Evolutionary conservation across 2,329 filamentous ascomycete species (phyloP), one percentile per base, ranked within the genome.

Genomic region (Fusarium sp.): DNA sequence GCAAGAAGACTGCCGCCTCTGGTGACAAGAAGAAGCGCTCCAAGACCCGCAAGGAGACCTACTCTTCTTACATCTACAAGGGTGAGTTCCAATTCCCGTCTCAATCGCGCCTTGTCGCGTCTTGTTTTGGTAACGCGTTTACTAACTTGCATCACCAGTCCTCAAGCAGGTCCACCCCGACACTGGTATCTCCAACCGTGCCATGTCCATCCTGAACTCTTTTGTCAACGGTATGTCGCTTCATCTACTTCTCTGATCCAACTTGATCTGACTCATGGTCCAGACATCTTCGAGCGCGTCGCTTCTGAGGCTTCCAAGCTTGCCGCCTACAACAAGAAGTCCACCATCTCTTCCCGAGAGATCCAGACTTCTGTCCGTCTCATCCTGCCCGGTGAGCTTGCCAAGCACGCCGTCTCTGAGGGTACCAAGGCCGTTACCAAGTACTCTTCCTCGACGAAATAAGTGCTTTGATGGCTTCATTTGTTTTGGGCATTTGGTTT

Each of bases 21-120:
- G 96, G 96, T 77, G 96, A 98, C 81, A 98, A 98, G 95, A 99
- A 99, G 94, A 99, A 98, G 95, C 94, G 96, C 84, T 97, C 95
- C 89, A 99, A 99, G 95, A 94, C 95, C 79, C 93, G 96, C 88
- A 98, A 98, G 93, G 96, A 99, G 91, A 99, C 96, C n/a, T 99
- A 99, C 90, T 97, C 94, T 79, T 97, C 94, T 64, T 99, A 99
- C 91, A 99, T 99, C 88, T 99, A 98, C 94, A 99, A 98, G 90
- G 96, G 96, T 98, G 83, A 85, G 79, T 75, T 55, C 20, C n/a
- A 32, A 61, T 52, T 50, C n/a, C 44, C 11, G 14, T n/a, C 13
- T 30, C 41, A 34, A 48, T 59, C 62, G 76, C 68, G 69, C 32
- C 36, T 52, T 26, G 42, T 55, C 67, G 56, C 62, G 54, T 68